Evolutionary conservation across 345 rosid species (phyloP).

Genomic region (Acer campestre): DNA sequence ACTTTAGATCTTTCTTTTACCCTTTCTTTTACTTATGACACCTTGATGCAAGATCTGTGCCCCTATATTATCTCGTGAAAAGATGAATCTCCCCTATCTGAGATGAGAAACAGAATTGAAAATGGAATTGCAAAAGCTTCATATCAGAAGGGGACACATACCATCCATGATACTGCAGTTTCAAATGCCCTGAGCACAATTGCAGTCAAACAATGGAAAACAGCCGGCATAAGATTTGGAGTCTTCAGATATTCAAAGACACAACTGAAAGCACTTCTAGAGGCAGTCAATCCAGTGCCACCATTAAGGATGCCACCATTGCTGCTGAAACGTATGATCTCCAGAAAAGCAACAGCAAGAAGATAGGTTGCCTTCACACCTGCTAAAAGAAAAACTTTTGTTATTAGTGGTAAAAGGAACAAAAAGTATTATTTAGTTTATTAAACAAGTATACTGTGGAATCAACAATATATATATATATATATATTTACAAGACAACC

Average conservation of each 20-base stretch:
- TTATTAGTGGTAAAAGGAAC: not conserved
- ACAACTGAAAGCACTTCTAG: conserved; percentile 98
- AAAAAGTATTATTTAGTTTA: conserved; percentile 15
- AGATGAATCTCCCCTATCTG: conserved; percentile 1
- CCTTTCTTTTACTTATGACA: not conserved
- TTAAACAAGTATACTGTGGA: not conserved
- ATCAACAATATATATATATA: not conserved
- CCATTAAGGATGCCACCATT: conserved; percentile 99
- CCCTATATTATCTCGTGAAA: not conserved
- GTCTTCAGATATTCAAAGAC: conserved; percentile 96
- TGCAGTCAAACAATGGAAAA: conserved; percentile 87
- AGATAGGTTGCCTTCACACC: conserved; percentile 99
- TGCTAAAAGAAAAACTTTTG: conserved; percentile 30
- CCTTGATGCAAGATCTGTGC: not conserved
- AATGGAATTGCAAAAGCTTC: conserved; percentile 12
- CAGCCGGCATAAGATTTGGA: conserved; percentile 88
- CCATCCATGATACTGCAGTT: conserved; percentile 93
- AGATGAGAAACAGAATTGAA: conserved; percentile 1
- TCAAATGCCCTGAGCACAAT: conserved; percentile 94
- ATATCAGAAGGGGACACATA: conserved; percentile 34
- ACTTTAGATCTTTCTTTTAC: no score
- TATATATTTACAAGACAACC: not conserved
- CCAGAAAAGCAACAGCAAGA: conserved; percentile 97
- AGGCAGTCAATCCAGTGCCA: conserved; percentile 54
- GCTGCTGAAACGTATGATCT: conserved; percentile 93